Conservation (phyloP, 2,329 filamentous ascomycete genomes). For the Penicillium aurantiogriseum region DNA sequence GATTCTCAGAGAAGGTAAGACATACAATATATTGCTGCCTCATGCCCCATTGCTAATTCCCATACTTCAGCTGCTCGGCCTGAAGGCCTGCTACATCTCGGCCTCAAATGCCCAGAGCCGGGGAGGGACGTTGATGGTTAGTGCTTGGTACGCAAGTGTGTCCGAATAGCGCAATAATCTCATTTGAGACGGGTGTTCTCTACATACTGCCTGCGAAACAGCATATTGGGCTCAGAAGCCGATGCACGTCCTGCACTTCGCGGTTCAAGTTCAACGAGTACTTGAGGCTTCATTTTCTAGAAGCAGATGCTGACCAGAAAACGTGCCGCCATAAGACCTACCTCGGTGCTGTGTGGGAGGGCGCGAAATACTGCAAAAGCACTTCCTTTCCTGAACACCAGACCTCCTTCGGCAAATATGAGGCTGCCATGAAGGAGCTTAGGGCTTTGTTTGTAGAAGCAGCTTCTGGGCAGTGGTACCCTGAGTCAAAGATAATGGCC, state of each 20-base stretch:
- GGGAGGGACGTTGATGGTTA: neutral
- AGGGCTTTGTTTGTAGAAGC: neutral
- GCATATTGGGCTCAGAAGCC: neutral
- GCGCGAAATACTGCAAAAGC: too few species aligned
- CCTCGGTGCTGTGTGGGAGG: neutral
- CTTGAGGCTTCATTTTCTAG: neutral
- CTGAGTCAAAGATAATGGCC: neutral
- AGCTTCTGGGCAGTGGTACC: neutral
- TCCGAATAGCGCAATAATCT: neutral
- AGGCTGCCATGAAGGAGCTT: neutral
- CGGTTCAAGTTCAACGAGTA: neutral
- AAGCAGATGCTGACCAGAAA: neutral
- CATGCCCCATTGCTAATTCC: neutral
- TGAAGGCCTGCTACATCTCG: neutral
- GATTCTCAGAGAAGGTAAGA: neutral
- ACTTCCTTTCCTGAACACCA: too few species aligned
- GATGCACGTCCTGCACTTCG: neutral
- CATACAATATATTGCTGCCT: neutral
- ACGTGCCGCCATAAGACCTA: neutral
- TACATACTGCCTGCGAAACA: accelerated
- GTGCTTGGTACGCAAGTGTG: neutral
- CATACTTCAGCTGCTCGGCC: neutral
- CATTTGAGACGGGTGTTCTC: neutral
- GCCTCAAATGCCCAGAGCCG: neutral
- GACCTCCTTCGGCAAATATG: too few species aligned